Evolutionary conservation across 768 basidiomycete species (phyloP).

Genomic region (Pleurotus citrinopileatus): DNA sequence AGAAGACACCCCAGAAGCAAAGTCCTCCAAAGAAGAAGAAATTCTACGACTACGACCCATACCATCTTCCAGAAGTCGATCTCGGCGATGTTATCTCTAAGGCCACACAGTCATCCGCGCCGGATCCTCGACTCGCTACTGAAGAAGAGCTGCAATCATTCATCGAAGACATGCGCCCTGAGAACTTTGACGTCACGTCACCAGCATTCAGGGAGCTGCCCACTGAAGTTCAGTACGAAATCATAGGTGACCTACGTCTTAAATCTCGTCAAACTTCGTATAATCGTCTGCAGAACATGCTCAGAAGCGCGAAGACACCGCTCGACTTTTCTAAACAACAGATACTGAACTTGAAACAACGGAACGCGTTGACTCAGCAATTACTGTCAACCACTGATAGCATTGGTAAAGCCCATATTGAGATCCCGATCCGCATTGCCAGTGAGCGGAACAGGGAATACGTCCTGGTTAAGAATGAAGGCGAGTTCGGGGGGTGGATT

Average conservation of each 20-base stretch:
- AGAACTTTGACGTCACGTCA: constrained; percentile 91
- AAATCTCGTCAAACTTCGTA: constrained; percentile 95
- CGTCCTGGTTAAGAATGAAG: constrained; percentile 90
- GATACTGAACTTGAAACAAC: constrained; percentile 84
- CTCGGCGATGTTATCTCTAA: constrained; percentile 60
- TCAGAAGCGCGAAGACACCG: constrained; percentile 71
- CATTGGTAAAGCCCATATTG: constrained; percentile 85
- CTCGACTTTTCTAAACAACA: constrained; percentile 97
- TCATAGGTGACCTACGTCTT: constrained; percentile 91
- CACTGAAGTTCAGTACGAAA: constrained; percentile 97
- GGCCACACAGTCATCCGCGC: constrained; percentile 55
- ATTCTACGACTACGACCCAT: constrained; percentile 85
- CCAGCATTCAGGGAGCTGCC: constrained; percentile 90
- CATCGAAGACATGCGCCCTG: constrained; percentile 94
- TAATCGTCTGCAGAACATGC: constrained; percentile 88
- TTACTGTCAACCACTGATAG: constrained; percentile 88
- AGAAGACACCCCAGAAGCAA: constrained; percentile 30
- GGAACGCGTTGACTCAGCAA: constrained; percentile 92
- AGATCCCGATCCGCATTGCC: constrained; percentile 91
- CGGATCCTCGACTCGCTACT: constrained; percentile 92
- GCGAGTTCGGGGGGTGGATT: constrained; percentile 88
- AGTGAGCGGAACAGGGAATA: constrained; percentile 95
- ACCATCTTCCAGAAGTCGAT: constrained; percentile 84
- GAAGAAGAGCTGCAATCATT: constrained; percentile 92
- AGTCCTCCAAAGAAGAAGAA: constrained; percentile 59